Percentiles rank a stretch among this genome's conserved stretches.
phyloP scores from a whole-genome alignment of 495 filamentous ascomycete species.

The Talaromyces borbonicus region DNA sequence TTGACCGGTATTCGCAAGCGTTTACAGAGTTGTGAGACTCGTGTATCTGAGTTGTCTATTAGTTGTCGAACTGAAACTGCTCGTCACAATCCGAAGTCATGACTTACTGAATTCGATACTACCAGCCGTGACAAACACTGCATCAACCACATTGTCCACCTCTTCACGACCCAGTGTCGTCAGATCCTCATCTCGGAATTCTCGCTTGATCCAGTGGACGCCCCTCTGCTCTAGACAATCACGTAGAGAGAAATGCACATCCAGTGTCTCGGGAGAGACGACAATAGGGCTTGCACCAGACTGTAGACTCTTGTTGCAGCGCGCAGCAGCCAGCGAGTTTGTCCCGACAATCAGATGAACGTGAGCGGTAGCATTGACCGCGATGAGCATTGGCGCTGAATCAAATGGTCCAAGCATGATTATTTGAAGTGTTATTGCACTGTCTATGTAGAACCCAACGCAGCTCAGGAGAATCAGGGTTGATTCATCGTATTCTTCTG shows the following conservation, averaged over 20 bases:
- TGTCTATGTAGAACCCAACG: too few relatives aligned
- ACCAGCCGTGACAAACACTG: slow-evolving; percentile 77
- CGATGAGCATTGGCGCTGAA: slow-evolving; percentile 56
- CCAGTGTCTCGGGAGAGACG: slow-evolving; percentile 57
- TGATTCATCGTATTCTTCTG: too few relatives aligned
- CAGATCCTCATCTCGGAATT: slow-evolving; percentile 66
- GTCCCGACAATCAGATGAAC: slow-evolving; percentile 80
- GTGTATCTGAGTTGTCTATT: slow-evolving; percentile 33
- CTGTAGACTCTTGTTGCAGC: slow-evolving; percentile 69
- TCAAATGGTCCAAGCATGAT: not conserved
- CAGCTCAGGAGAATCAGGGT: too few relatives aligned
- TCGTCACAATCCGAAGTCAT: slow-evolving; percentile 1
- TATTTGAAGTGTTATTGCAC: too few relatives aligned
- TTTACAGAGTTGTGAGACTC: slow-evolving; percentile 67
- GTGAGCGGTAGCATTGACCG: slow-evolving; percentile 63
- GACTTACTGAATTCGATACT: slow-evolving; percentile 42
- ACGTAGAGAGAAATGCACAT: slow-evolving; percentile 60
- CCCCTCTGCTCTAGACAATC: slow-evolving; percentile 63
- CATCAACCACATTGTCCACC: slow-evolving; percentile 71
- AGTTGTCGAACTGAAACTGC: not conserved
- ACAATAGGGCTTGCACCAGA: slow-evolving; percentile 81
- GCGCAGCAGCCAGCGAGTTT: slow-evolving; percentile 74
- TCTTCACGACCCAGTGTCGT: slow-evolving; percentile 69
- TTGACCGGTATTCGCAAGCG: slow-evolving; percentile 84
- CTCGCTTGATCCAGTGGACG: slow-evolving; percentile 59